Base-by-base conservation (phyloP, 179 eudicot genomes). In the Carnegiea gigantea region DNA sequence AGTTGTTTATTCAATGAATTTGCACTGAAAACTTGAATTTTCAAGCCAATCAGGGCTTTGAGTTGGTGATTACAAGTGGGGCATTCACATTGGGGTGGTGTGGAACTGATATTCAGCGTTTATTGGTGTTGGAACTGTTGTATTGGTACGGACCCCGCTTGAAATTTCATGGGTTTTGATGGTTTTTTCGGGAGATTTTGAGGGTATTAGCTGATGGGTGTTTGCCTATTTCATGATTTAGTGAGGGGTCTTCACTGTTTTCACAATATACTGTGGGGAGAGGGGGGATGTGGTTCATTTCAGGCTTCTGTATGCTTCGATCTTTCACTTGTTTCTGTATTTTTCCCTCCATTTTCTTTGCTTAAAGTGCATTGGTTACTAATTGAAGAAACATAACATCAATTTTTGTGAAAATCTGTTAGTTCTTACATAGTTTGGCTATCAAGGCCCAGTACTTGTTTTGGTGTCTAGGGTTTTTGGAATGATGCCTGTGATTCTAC, bases 141-240 rank as follows among this genome's bases (percentile, higher is more conserved):
- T 53, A 80, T 84, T 77, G 76, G 40, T 73, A 73, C 30, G 26
- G 73, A 73, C 79, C 64, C 75, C 46, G 71, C 51, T 49, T 6
- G n/a, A 64, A 30, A 26, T 71, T 77, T 77, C 18, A 15, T 53
- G n/a, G 53, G 10, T 20, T 70, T 82, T 70, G 13, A 54, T 46
- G 51, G 65, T 60, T 15, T 9, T 9, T 75, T 60, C 20, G 80
- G 49, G 13, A 70, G 65, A 18, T 38, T 68, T 59, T 73, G 18
- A 73, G 82, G 18, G 59, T 73, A 49, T 81, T 5, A 33, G 36
- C 54, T 82, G 70, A 43, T 82, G 70, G 80, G 80, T 40, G 24
- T 70, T 76, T 70, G 70, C 62, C 74, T 71, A 54, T 40, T 82
- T 30, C 48, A n/a, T 13, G 13, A 51, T 53, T 24, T 40, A 67